These are phyloP conservation scores for Chenopodium album DNA, from an alignment of 148 eudicot species.

Conservation along the genomic window DNA sequence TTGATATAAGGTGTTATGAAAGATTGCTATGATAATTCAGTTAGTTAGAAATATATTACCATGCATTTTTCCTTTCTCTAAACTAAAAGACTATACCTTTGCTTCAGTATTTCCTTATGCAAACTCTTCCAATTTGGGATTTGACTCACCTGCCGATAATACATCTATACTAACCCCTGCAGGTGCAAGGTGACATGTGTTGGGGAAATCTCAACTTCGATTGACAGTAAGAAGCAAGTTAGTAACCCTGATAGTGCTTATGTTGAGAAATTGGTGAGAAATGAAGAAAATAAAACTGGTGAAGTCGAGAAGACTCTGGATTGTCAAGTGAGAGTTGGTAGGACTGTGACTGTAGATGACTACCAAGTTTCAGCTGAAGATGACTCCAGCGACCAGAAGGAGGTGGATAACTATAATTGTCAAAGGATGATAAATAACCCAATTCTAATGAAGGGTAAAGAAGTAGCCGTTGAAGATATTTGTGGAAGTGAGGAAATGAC, in stretches of 20 bases:
- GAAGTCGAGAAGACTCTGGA: background rate
- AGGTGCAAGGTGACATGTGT: no score
- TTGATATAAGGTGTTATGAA: background rate
- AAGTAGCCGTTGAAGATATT: background rate
- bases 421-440: constrained; percentile 2
- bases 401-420: background rate
- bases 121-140: no score
- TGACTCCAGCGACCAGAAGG: constrained; percentile 2
- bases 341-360: background rate
- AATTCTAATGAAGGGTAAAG: background rate
- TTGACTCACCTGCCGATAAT: no score
- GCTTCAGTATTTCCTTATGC: background rate
- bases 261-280: background rate
- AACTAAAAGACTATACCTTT: background rate
- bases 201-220: no score
- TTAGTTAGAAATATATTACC: background rate
- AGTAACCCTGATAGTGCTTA: background rate
- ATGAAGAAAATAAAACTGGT: constrained; percentile 6
- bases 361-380: background rate
- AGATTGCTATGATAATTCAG: background rate
- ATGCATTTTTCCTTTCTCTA: background rate
- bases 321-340: constrained; percentile 4
- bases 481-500: background rate
- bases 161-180: no score
- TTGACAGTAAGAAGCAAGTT: constrained; percentile 6